Evolutionary conservation across 176 grass and related monocot species (phyloP).

Genomic region (Aegilops tauschii): DNA sequence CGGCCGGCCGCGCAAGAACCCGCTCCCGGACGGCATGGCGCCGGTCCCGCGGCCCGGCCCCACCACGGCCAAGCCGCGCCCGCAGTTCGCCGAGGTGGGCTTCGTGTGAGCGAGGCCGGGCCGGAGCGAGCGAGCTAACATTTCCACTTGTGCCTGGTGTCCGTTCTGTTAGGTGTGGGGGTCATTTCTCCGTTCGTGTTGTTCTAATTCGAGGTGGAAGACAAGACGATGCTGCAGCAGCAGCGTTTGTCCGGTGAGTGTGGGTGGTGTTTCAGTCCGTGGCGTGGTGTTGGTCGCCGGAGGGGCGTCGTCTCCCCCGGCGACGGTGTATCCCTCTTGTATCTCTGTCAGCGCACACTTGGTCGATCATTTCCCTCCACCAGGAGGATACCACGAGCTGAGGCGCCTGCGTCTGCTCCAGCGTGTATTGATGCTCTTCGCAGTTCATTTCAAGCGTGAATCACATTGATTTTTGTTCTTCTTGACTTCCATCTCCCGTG

Average conservation of each 20-base stretch:
- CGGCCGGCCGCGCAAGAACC: conserved; percentile 72
- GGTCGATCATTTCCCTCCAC: conserved; percentile 20
- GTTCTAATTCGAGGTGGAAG: conserved; percentile 40
- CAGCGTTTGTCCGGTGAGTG: neutral
- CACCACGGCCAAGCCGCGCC: conserved; percentile 50
- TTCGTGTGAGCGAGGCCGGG: conserved; percentile 51
- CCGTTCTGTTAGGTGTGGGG: conserved; percentile 24
- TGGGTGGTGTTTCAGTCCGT: conserved; percentile 44
- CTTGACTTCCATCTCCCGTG: no score
- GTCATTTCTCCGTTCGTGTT: conserved; percentile 39
- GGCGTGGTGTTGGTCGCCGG: conserved; percentile 34
- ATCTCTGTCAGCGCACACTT: conserved; percentile 34
- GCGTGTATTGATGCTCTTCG: neutral
- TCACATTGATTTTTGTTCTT: neutral
- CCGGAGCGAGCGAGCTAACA: conserved; percentile 30
- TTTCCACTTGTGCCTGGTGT: conserved; percentile 17
- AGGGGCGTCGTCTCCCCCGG: neutral
- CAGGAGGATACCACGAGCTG: neutral
- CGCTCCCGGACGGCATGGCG: conserved; percentile 45
- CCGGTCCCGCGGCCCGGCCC: conserved; percentile 31
- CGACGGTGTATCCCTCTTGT: conserved; percentile 42
- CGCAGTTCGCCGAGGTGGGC: conserved; percentile 82
- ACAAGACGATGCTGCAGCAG: neutral
- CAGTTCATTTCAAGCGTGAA: neutral
- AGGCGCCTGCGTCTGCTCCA: neutral